phyloP scores from a whole-genome alignment of 768 basidiomycete genomes.

The Trametes gibbosa region DNA sequence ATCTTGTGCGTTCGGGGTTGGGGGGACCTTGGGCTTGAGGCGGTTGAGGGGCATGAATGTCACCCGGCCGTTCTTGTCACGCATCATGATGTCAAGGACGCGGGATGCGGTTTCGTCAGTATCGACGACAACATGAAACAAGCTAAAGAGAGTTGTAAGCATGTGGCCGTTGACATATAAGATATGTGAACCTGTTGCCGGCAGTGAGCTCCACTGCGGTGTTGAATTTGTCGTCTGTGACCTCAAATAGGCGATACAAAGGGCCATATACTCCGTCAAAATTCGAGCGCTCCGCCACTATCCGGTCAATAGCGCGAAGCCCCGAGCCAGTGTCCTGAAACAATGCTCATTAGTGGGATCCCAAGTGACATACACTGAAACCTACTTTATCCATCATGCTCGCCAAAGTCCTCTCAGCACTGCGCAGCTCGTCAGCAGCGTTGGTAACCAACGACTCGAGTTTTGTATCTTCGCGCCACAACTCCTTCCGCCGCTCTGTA shows the following conservation, averaged over 20 bases:
- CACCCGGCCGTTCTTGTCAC: slow-evolving; percentile 90
- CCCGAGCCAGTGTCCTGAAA: slow-evolving; percentile 86
- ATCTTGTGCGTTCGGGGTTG: slow-evolving; percentile 69
- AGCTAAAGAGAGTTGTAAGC: slow-evolving; percentile 41
- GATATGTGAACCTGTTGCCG: slow-evolving; percentile 74
- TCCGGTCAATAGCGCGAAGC: slow-evolving; percentile 80
- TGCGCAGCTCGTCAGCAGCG: slow-evolving; percentile 77
- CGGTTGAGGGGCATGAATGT: slow-evolving; percentile 99
- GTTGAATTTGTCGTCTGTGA: slow-evolving; percentile 84
- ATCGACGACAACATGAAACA: slow-evolving; percentile 98
- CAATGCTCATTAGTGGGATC: too few species aligned
- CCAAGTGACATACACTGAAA: neutral
- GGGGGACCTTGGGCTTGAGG: slow-evolving; percentile 70
- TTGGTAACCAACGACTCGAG: slow-evolving; percentile 73
- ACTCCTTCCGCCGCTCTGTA: slow-evolving; percentile 81
- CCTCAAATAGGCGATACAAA: slow-evolving; percentile 89
- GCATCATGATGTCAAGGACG: slow-evolving; percentile 92
- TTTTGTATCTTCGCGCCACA: slow-evolving; percentile 95
- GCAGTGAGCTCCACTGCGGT: slow-evolving; percentile 93
- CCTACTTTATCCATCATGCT: slow-evolving; percentile 95
- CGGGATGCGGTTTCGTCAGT: slow-evolving; percentile 89
- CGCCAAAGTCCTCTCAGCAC: slow-evolving; percentile 73
- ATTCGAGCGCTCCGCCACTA: slow-evolving; percentile 63
- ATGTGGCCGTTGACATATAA: neutral
- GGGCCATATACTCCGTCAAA: slow-evolving; percentile 91